Base-by-base conservation (phyloP, 1,284 basidiomycete genomes). In the Malassezia sp. region DNA sequence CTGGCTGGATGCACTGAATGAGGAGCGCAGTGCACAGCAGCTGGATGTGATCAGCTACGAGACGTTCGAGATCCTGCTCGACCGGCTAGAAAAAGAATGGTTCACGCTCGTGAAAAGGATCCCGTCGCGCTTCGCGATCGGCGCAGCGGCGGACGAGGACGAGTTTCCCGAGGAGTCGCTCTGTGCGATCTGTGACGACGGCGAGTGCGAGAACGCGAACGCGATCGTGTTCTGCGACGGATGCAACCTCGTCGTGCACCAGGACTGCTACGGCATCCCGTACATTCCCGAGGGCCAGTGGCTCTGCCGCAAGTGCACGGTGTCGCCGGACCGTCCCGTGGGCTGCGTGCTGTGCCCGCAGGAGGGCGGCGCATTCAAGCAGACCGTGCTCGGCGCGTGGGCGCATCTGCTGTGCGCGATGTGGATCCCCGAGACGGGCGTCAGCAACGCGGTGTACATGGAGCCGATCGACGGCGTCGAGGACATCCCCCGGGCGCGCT, bases 271-370 rank as follows among this genome's bases (percentile, higher is more conserved):
- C 70, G 93, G 93, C 26, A 88, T 99, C 4, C 93, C 93, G 2
- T 99, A 97, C 68, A 96, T 99, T 53, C 93, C 93, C 0, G 93
- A 99, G 73, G 93, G 93, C 1, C 91, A 99, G 72, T 99, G 93
- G 93, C 79, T 97, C 24, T 97, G 93, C 71, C 77, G 93, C 43
- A 97, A 97, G 72, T 99, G 93, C 69, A 96, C 89, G 1, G 89
- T 97, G 15, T 93, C 88, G 2, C 93, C 93, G 0, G 91, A 95
- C 71, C 85, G 83, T 54, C 88, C 90, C 8, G 90, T 97, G 34
- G 82, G 82, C 4, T 97, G 91, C 71, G 77, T 88, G 18, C 76
- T 97, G 36, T 99, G 93, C 65, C 93, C 93, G 0, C 88, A 87
- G 57, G 87, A 95, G 72, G 90, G 86, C 10, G 93, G 91, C 10